Conservation (phyloP, 352 stramenopile species). For the Globisporangium solare region DNA sequence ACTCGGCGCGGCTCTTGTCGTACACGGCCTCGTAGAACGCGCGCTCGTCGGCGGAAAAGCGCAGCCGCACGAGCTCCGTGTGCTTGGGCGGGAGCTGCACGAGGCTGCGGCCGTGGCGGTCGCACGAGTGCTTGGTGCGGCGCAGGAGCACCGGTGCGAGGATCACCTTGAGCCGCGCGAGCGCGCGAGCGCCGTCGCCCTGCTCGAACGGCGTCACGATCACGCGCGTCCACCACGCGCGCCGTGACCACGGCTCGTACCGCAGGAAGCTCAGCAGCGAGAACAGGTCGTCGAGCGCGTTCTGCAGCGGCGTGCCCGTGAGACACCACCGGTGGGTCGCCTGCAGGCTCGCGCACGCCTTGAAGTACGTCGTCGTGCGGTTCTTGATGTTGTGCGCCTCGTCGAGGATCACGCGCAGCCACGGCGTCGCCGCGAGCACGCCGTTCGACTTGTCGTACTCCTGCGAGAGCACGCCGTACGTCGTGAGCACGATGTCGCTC, state of each 20-base stretch:
- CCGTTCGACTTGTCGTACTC: slow-evolving; percentile 45
- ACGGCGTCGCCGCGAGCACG: slow-evolving; percentile 34
- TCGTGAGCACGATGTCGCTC: slow-evolving; percentile 79
- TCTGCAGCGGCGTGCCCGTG: slow-evolving; percentile 90
- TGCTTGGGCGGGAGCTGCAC: slow-evolving; percentile 72
- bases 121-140: slow-evolving; percentile 78
- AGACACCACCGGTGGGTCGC: slow-evolving; percentile 83
- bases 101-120: slow-evolving; percentile 54
- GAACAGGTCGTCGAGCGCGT: slow-evolving; percentile 85
- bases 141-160: slow-evolving; percentile 76
- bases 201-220: slow-evolving; percentile 77
- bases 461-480: slow-evolving; percentile 74
- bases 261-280: slow-evolving; percentile 79
- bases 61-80: slow-evolving; percentile 57
- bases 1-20: slow-evolving; percentile 80
- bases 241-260: slow-evolving; percentile 82
- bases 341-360: slow-evolving; percentile 43
- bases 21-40: slow-evolving; percentile 87
- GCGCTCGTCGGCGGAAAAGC: slow-evolving; percentile 73
- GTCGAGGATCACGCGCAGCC: slow-evolving; percentile 88
- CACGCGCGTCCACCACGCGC: slow-evolving; percentile 81
- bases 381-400: slow-evolving; percentile 92
- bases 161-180: slow-evolving; percentile 62
- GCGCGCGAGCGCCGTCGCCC: slow-evolving; percentile 47
- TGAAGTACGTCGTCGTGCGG: slow-evolving; percentile 66